Percentiles rank a stretch among this genome's conserved stretches.
Evolutionary conservation across 176 grass and related monocot genomes (phyloP).

Genomic region (Lolium multiflorum): DNA sequence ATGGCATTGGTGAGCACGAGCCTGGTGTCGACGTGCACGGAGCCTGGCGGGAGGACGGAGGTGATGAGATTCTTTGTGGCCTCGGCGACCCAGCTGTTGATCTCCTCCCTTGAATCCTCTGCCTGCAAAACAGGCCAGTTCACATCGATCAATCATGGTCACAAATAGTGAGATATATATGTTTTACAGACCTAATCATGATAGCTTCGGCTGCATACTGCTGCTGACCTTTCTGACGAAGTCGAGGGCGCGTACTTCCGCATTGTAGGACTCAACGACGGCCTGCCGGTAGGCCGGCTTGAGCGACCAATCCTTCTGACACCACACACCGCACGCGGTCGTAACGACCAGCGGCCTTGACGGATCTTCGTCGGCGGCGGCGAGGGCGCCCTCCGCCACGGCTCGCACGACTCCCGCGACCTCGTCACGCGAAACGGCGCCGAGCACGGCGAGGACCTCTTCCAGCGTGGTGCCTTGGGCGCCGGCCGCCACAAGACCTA

Average conservation of each 20-base stretch:
- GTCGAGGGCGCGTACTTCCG: conserved; percentile 3
- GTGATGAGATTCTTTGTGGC: conserved; percentile 40
- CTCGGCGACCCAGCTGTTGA: conserved; percentile 31
- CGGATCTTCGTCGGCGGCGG: neutral
- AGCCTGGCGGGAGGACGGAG: neutral
- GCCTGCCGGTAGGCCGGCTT: conserved; percentile 26
- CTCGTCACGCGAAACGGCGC: neutral
- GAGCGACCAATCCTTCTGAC: conserved; percentile 15
- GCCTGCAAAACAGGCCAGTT: neutral
- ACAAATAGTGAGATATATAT: neutral
- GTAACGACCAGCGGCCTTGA: conserved; percentile 31
- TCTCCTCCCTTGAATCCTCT: neutral
- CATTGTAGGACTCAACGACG: neutral
- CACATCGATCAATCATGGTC: too few relatives aligned
- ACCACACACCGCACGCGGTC: conserved; percentile 37
- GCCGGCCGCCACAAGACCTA: neutral
- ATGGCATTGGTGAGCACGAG: conserved; percentile 48
- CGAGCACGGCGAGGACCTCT: conserved; percentile 32
- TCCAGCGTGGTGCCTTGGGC: neutral
- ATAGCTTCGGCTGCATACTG: neutral
- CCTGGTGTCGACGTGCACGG: neutral
- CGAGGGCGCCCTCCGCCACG: neutral
- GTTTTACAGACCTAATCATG: too few relatives aligned
- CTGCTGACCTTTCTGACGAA: conserved; percentile 2
- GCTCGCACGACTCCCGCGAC: neutral